phyloP scores from a whole-genome alignment of 345 rosid genomes.

The Eucalyptus erythrocorys region DNA sequence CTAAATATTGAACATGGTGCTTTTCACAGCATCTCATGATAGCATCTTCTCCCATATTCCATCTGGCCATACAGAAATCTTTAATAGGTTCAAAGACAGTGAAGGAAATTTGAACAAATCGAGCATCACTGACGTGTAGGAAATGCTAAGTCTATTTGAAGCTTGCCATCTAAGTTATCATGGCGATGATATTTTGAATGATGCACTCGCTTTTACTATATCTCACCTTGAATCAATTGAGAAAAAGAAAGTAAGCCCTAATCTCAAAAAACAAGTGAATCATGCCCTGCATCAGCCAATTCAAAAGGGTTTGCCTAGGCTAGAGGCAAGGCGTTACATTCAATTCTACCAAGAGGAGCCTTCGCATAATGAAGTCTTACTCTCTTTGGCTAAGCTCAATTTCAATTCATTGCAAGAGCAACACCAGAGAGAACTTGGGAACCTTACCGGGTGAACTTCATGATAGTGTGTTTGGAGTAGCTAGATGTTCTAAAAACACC shows the following conservation, averaged over 20 bases:
- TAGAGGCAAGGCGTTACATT: neutral
- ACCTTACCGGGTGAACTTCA: neutral
- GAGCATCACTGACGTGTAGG: neutral
- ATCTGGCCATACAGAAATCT: neutral
- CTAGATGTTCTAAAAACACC: neutral
- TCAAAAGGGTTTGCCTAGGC: neutral
- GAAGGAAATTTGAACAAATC: constrained; percentile 5
- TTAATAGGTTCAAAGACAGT: constrained; percentile 5
- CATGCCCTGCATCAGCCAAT: neutral
- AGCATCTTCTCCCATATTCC: neutral
- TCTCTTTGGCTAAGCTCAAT: neutral
- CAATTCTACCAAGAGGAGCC: neutral
- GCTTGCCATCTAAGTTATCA: constrained; percentile 6
- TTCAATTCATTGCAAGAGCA: neutral
- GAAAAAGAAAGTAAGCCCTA: neutral
- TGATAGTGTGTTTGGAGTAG: neutral
- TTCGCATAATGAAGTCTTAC: neutral
- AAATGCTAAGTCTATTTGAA: constrained; percentile 11
- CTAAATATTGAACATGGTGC: neutral
- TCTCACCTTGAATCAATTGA: neutral
- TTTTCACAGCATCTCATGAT: neutral
- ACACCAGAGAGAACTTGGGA: neutral
- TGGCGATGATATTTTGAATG: constrained; percentile 6
- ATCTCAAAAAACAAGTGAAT: neutral
- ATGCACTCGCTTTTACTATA: constrained; percentile 1